Base-by-base conservation (phyloP, 805 yeast species). In the Pichia phayaonensis region DNA sequence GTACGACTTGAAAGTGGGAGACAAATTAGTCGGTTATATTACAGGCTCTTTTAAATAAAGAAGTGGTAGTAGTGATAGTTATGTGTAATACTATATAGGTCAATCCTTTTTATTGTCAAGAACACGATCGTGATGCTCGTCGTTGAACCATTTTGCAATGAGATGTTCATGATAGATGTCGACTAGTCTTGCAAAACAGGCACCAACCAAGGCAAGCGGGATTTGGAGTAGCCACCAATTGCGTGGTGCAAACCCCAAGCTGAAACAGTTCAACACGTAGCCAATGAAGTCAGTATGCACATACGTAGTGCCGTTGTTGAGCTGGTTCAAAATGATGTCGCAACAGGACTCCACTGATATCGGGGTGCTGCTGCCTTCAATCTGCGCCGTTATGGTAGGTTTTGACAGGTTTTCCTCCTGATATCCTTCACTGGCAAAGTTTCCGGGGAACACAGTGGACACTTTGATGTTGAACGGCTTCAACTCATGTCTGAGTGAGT, bases 371-470 rank as follows among this genome's bases (percentile, higher is more conserved):
- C 95, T 75, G 1, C 98, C 99, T 66, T 94, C 99, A 34, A 94
- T 88, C 31, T 67, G 68, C 56, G 74, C 79, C 1, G 97, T 90
- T 50, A 94, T 87, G 11, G 73, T 77, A 0, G 99, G 98, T 64
- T 94, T 94, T 2, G 95, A 84, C 50, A 69, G 67, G 62, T 90
- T 84, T 65, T 94, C 99, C 52, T 81, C 81, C 3, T 69, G 77
- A 61, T 67, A 94, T 0, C 99, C 99, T 65, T 90, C 98, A 55
- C 95, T 83, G 45, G 74, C 78, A 66, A 92, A 90, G 62, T 89
- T 90, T 0, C 99, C 99, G 0, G 98, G 96, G 60, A 80, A 83
- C 0, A 89, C 80, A 53, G 88, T 81, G 6, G 84, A 77, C 0
- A 94, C 86, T 26, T 84, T 69, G 55, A 84, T 81, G 53, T 83